Evolutionary conservation across 305 asterid species (phyloP).

Genomic region (Fraxinus paxiana): DNA sequence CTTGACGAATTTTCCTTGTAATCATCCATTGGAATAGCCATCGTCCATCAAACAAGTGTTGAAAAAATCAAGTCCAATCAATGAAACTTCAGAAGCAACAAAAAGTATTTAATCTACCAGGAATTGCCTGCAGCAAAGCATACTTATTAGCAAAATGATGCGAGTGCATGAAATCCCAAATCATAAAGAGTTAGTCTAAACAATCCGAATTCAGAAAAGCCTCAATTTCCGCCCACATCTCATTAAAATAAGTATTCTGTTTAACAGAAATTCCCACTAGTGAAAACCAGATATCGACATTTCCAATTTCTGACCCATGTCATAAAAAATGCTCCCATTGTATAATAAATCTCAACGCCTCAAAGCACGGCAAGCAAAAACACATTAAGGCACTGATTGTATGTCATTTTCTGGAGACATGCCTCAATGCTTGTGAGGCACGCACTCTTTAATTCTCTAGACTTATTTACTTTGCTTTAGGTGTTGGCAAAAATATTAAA

Average conservation of each 20-base stretch:
- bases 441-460: background rate
- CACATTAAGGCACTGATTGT: background rate
- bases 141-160: background rate
- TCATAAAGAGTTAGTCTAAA: background rate
- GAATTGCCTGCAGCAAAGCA: slow-evolving; percentile 22
- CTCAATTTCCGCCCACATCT: background rate
- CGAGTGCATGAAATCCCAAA: background rate
- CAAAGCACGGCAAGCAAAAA: background rate
- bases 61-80: slow-evolving; percentile 19
- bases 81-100: slow-evolving; percentile 18
- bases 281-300: background rate
- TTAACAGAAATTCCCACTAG: background rate
- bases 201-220: background rate
- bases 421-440: background rate
- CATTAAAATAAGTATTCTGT: background rate
- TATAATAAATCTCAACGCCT: background rate
- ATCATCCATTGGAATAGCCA: slow-evolving; percentile 71
- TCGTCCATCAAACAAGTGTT: slow-evolving; percentile 46
- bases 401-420: background rate
- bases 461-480: background rate
- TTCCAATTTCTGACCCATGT: background rate
- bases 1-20: slow-evolving; percentile 42
- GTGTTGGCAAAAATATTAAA: background rate
- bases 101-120: slow-evolving; percentile 30
- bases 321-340: background rate